These are phyloP conservation scores for Xylariaceae sp. DNA, from an alignment of 2,329 filamentous ascomycete genomes.

Conservation along the genomic window DNA sequence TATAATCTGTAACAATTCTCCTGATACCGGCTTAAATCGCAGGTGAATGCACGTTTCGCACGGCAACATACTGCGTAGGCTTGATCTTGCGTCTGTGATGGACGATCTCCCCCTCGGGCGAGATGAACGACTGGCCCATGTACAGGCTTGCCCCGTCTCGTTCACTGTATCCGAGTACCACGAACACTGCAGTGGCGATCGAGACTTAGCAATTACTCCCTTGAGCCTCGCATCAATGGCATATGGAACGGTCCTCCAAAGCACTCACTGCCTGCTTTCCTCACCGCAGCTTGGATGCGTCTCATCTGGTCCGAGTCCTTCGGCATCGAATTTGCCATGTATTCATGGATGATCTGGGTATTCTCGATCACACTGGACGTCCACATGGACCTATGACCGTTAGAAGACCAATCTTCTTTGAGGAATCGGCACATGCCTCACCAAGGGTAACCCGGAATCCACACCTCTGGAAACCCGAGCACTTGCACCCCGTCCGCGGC, in stretches of 20 bases:
- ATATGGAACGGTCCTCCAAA: too few relatives aligned
- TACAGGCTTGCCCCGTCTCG: slow-evolving; percentile 41
- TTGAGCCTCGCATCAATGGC: too few relatives aligned
- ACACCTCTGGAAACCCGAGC: slow-evolving; percentile 52
- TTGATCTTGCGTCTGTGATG: slow-evolving; percentile 47
- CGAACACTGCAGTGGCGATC: too few relatives aligned
- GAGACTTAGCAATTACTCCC: too few relatives aligned
- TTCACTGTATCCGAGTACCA: slow-evolving; percentile 47
- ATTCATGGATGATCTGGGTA: slow-evolving; percentile 32
- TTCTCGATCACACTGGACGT: slow-evolving; percentile 37
- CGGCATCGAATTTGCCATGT: slow-evolving; percentile 30
- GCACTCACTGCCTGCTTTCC: slow-evolving; percentile 37
- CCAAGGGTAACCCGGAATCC: slow-evolving; percentile 51
- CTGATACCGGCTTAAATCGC: too few relatives aligned
- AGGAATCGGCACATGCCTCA: too few relatives aligned
- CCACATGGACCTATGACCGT: slow-evolving; percentile 30
- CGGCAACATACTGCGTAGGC: slow-evolving; percentile 34
- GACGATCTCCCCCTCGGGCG: slow-evolving; percentile 38
- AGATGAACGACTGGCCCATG: slow-evolving; percentile 41
- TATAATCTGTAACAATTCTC: too few relatives aligned
- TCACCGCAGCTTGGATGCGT: slow-evolving; percentile 35
- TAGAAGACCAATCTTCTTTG: too few relatives aligned
- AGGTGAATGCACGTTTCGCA: too few relatives aligned
- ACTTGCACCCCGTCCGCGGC: slow-evolving; percentile 49
- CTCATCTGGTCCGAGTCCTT: slow-evolving; percentile 39